phyloP scores from a whole-genome alignment of 495 filamentous ascomycete genomes.

The Penicillium coprophilum region DNA sequence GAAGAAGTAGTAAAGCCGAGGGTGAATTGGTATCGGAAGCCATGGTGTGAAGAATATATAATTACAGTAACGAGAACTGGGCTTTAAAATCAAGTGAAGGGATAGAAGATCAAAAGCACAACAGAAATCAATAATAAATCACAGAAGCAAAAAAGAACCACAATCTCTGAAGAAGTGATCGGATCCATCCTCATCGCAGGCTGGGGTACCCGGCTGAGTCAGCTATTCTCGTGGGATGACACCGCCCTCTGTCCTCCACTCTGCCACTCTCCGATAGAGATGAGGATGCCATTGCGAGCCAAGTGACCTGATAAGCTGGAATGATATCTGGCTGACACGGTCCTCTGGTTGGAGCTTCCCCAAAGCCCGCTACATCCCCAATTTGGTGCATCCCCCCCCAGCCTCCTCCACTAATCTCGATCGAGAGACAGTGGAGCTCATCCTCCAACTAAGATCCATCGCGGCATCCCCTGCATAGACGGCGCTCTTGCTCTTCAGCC shows the following conservation, averaged over 20 bases:
- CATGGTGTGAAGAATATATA: constrained; percentile 21
- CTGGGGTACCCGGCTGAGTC: constrained; percentile 10
- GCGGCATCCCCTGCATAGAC: constrained; percentile 18
- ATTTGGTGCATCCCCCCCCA: background rate
- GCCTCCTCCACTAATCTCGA: constrained; percentile 10
- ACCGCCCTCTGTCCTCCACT: constrained; percentile 8
- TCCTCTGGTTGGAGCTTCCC: constrained; percentile 42
- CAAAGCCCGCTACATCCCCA: constrained; percentile 18
- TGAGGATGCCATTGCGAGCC: constrained; percentile 22
- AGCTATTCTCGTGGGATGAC: constrained; percentile 5
- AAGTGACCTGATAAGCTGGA: constrained; percentile 14
- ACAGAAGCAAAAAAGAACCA: background rate
- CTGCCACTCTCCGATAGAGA: constrained; percentile 3
- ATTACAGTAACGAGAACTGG: background rate
- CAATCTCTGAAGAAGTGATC: constrained; percentile 5
- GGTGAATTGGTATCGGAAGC: constrained; percentile 26
- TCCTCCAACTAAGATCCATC: constrained; percentile 14
- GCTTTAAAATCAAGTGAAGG: background rate
- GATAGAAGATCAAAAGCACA: background rate
- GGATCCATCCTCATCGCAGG: constrained; percentile 1
- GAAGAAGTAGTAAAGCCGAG: constrained; percentile 49
- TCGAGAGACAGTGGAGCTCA: constrained; percentile 25
- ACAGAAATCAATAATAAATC: background rate
- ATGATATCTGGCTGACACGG: constrained; percentile 11
- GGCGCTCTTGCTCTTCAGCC: constrained; percentile 13